Conservation (phyloP, 257 asterid species). For the Capsicum rhomboideum region DNA sequence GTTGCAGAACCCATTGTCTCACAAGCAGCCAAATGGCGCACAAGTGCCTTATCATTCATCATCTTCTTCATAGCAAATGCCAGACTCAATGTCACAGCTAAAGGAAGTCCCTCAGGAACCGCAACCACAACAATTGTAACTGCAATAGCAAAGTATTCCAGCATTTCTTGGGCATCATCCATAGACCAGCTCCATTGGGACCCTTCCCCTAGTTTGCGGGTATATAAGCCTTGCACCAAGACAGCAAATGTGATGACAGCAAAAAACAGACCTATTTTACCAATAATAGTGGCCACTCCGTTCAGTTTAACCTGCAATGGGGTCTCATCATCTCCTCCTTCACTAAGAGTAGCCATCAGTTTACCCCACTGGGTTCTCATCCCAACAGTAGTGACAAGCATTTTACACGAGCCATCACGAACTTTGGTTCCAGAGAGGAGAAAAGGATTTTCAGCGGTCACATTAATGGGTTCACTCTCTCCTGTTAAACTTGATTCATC, state of each 20-base stretch:
- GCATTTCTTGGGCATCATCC: conserved; percentile 75
- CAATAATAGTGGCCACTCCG: conserved; percentile 87
- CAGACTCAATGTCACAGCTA: conserved; percentile 88
- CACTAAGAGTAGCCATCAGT: conserved; percentile 82
- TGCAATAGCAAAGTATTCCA: conserved; percentile 86
- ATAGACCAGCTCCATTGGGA: conserved; percentile 61
- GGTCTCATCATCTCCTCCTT: conserved; percentile 92
- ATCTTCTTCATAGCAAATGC: conserved; percentile 96
- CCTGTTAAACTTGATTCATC: conserved; percentile 88
- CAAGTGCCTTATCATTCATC: conserved; percentile 96
- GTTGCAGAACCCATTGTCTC: conserved; percentile 98
- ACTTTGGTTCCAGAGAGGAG: conserved; percentile 89
- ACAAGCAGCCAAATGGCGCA: conserved; percentile 87
- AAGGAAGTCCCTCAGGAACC: conserved; percentile 92
- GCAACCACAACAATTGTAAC: conserved; percentile 96
- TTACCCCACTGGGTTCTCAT: conserved; percentile 98
- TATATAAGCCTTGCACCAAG: conserved; percentile 62
- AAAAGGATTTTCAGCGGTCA: conserved; percentile 61
- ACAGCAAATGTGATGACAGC: conserved; percentile 84
- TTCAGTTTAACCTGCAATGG: conserved; percentile 85
- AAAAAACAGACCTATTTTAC: conserved; percentile 79
- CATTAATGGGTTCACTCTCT: conserved; percentile 75
- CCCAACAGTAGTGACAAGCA: conserved; percentile 87
- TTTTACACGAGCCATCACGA: conserved; percentile 85
- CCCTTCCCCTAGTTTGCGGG: conserved; percentile 43